Conservation (phyloP, 179 eudicot genomes). For the Beta macrorhiza region DNA sequence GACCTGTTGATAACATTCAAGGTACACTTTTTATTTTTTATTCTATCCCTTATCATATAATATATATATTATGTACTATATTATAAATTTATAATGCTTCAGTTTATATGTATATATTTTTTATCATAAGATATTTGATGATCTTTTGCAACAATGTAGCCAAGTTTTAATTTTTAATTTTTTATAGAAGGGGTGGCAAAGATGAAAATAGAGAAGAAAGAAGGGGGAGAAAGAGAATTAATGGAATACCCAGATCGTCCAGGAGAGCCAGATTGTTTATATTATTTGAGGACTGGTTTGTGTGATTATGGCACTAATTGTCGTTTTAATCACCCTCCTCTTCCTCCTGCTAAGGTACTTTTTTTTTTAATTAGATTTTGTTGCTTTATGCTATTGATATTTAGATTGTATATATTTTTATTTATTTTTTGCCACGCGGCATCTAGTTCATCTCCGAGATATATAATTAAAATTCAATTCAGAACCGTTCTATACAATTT, state of each 20-base stretch:
- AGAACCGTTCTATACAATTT: background rate
- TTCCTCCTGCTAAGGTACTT: conserved; percentile 37
- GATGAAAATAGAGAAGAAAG: conserved; percentile 41
- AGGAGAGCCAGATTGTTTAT: conserved; percentile 67
- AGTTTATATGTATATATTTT: no score
- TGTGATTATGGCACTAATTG: conserved; percentile 71
- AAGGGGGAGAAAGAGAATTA: conserved; percentile 12
- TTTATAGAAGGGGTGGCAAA: conserved; percentile 40
- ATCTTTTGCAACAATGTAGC: no score
- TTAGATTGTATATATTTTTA: background rate
- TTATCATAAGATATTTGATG: no score
- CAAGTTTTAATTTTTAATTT: no score
- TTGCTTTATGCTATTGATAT: background rate
- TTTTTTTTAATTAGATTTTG: background rate
- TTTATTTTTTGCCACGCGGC: no score
- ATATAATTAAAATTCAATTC: no score
- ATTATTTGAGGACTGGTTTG: conserved; percentile 52
- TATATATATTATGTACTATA: no score
- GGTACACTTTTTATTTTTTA: conserved; percentile 30
- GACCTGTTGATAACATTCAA: conserved; percentile 38
- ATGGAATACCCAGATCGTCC: conserved; percentile 56
- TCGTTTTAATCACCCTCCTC: conserved; percentile 70
- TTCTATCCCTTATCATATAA: no score
- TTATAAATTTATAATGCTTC: no score
- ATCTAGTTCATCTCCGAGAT: no score